Evolutionary conservation across 2,329 filamentous ascomycete genomes (phyloP), one percentile per base, ranked within the genome.

Genomic region (Xylaria sp.): DNA sequence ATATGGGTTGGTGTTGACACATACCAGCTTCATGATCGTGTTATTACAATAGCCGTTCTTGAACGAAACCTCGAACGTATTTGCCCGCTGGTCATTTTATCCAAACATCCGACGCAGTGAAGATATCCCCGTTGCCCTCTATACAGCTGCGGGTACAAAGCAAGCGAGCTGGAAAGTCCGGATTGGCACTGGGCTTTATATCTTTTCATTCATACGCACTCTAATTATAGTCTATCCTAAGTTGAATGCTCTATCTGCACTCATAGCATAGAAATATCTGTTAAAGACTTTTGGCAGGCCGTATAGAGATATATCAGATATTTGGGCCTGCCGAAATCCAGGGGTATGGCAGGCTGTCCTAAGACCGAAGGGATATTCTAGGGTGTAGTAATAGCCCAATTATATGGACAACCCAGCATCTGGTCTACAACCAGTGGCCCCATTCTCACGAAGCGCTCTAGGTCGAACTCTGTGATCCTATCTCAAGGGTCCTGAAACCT

Each of bases 201-300:
- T 36, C 2, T 54, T 9, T 70, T 20, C 60, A 56, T 66, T 55
- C 23, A 49, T 55, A 46, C 43, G 57, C 51, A 56, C 61, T 66
- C 41, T 68, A 52, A 28, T 41, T 61, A 49, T 33, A 59, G 33
- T 61, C 54, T 68, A 63, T 66, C 59, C 66, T 36, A 20, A 15
- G 31, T 36, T 31, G 23, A 15, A 52, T 49, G 6, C 25, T 25
- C n/a, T 48, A 12, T 15, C 15, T 18, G 36, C 25, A n/a, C 39
- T 28, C 46, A 31, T 15, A 12, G 36, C 7, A 46, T 56, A 54
- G 10, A 62, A 31, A 39, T 74, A 78, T 64, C 74, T 74, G 68
- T 33, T 9, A 15, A 6, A 31, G 60, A 51, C 20, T 33, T 5
- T n/a, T 39, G n/a, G 3, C 43, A 54, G 6, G 10, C 12, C 3